Evolutionary conservation across 495 filamentous ascomycete genomes (phyloP).

Genomic region (Tuber brumale): DNA sequence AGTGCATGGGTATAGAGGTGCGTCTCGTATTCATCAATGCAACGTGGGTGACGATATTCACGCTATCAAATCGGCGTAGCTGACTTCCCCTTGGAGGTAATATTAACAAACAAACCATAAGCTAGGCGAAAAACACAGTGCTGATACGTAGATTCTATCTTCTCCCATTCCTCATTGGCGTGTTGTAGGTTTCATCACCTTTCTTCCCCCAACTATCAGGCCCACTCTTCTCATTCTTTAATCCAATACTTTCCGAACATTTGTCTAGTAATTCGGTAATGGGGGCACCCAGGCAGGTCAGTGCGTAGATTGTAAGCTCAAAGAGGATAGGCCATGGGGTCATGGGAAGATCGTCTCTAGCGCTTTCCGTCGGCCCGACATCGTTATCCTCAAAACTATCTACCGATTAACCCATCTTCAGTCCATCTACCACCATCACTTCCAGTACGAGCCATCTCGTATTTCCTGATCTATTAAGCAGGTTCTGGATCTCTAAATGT

Average conservation of each 20-base stretch:
- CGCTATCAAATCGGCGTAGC: neutral
- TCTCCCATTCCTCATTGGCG: no score
- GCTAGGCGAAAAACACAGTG: no score
- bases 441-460: neutral
- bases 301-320: neutral
- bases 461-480: neutral
- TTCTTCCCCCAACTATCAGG: no score
- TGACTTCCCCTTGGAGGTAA: neutral
- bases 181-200: no score
- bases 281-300: no score
- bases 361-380: no score
- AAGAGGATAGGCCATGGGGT: neutral
- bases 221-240: no score
- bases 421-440: neutral
- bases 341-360: neutral
- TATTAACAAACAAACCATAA: no score
- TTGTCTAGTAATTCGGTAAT: no score
- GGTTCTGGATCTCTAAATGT: neutral
- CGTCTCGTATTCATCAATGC: neutral
- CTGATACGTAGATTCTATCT: no score
- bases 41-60: neutral
- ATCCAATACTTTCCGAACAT: no score
- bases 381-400: neutral
- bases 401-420: neutral
- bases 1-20: neutral